These are phyloP conservation scores for Hypholoma sublateritium DNA, from an alignment of 768 basidiomycete species.

Conservation along the genomic window DNA sequence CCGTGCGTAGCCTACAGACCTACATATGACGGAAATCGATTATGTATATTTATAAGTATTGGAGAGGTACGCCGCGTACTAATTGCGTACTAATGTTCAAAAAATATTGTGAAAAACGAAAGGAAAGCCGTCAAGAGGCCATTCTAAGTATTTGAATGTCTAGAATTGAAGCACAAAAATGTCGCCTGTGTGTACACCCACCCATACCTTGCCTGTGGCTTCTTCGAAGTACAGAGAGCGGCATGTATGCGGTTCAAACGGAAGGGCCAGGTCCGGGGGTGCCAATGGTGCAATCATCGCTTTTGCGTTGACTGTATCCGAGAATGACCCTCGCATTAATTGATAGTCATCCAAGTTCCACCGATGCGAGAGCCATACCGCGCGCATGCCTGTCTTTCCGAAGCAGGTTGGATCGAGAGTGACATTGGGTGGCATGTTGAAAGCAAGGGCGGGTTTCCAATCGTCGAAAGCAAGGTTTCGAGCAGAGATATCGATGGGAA, in stretches of 20 bases:
- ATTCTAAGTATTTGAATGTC: neutral
- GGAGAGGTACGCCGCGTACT: too few relatives aligned
- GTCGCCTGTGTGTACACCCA: conserved; percentile 53
- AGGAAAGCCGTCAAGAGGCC: too few relatives aligned
- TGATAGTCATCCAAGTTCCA: conserved; percentile 49
- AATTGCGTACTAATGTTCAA: too few relatives aligned
- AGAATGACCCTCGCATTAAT: conserved; percentile 52
- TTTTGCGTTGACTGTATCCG: conserved; percentile 13
- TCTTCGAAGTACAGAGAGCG: conserved; percentile 57
- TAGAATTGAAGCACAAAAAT: conserved; percentile 48
- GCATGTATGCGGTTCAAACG: conserved; percentile 47
- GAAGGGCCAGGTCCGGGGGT: conserved; percentile 46
- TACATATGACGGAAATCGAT: neutral
- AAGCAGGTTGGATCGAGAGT: conserved; percentile 34
- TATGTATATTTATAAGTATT: neutral
- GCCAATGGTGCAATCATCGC: conserved; percentile 38
- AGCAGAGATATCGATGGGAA: conserved; percentile 16
- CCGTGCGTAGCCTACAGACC: too few relatives aligned
- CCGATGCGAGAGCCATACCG: conserved; percentile 53
- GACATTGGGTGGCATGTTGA: conserved; percentile 11
- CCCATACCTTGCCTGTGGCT: conserved; percentile 47
- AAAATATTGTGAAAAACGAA: too few relatives aligned
- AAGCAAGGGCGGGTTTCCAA: neutral
- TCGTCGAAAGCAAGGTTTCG: conserved; percentile 4
- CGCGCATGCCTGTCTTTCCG: conserved; percentile 43